Evolutionary conservation across 768 basidiomycete species (phyloP).

Genomic region (Sarcodon aspratus): DNA sequence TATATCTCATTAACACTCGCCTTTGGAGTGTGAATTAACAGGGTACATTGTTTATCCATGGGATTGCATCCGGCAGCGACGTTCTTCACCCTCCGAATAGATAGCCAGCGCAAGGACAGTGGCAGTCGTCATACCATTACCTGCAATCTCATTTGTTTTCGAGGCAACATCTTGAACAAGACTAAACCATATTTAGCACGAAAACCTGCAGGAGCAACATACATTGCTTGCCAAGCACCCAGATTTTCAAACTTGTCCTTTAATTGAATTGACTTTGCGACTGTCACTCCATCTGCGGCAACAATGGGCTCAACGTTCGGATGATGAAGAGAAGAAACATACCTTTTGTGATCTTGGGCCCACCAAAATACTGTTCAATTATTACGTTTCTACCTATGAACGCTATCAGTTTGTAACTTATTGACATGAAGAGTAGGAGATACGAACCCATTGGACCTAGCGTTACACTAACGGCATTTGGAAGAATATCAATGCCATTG

Average conservation of each 20-base stretch:
- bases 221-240: conserved; percentile 72
- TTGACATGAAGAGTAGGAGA: not conserved
- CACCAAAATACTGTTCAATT: too few species aligned
- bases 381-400: too few species aligned
- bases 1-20: too few species aligned
- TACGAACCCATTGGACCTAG: conserved; percentile 85
- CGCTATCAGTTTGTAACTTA: conserved; percentile 12
- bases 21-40: too few species aligned
- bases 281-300: conserved; percentile 99
- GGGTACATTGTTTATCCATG: too few species aligned
- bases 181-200: conserved; percentile 23
- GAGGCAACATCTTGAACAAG: conserved; percentile 92
- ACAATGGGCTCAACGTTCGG: not conserved
- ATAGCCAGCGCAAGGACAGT: conserved; percentile 96
- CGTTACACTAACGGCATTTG: conserved; percentile 93
- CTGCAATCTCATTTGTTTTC: conserved; percentile 95
- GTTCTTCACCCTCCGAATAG: conserved; percentile 98
- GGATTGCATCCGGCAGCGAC: conserved; percentile 99
- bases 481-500: conserved; percentile 92
- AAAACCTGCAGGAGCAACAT: not conserved
- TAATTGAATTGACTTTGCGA: conserved; percentile 87
- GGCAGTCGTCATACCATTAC: conserved; percentile 97
- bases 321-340: conserved; percentile 13
- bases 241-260: conserved; percentile 99
- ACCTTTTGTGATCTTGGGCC: too few species aligned